phyloP scores from a whole-genome alignment of 164 flowering plant genomes.

The Sedum album region DNA sequence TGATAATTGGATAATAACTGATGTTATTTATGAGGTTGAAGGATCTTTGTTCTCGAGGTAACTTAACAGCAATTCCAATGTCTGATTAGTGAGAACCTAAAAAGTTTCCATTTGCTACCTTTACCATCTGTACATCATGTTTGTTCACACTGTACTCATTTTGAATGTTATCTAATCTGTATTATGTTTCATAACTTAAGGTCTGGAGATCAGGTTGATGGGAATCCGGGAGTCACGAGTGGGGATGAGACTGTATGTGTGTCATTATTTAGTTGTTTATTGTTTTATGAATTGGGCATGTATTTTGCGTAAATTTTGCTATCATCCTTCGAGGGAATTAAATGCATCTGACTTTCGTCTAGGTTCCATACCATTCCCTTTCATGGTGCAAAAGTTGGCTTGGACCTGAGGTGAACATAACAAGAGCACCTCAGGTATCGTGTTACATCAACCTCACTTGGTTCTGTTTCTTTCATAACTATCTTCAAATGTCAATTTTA shows the following conservation, averaged over 20 bases:
- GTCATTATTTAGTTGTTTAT: not conserved
- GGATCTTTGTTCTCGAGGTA: slow-evolving; percentile 81
- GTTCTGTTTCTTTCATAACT: not conserved
- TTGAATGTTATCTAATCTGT: not conserved
- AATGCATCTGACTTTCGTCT: slow-evolving; percentile 11
- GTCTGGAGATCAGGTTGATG: slow-evolving; percentile 80
- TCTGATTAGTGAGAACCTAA: not conserved
- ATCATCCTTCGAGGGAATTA: not conserved
- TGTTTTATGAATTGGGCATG: too few relatives aligned
- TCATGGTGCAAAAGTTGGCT: slow-evolving; percentile 99
- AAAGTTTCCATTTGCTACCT: not conserved
- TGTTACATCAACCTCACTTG: not conserved
- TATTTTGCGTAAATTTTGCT: not conserved
- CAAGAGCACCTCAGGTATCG: slow-evolving; percentile 95
- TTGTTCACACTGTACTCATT: not conserved
- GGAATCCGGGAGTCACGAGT: slow-evolving; percentile 76
- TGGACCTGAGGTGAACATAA: slow-evolving; percentile 84
- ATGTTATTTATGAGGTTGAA: slow-evolving; percentile 81
- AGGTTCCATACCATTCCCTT: slow-evolving; percentile 94
- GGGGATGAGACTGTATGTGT: slow-evolving; percentile 92
- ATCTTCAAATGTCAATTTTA: not conserved
- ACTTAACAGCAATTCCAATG: not conserved
- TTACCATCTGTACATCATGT: not conserved
- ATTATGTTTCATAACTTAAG: slow-evolving; percentile 27
- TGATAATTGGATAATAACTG: slow-evolving; percentile 98